Percentiles rank a stretch among this genome's conserved stretches.
Conservation (phyloP, 2,329 filamentous ascomycete genomes). For the Ceratocystis lukuohia region DNA sequence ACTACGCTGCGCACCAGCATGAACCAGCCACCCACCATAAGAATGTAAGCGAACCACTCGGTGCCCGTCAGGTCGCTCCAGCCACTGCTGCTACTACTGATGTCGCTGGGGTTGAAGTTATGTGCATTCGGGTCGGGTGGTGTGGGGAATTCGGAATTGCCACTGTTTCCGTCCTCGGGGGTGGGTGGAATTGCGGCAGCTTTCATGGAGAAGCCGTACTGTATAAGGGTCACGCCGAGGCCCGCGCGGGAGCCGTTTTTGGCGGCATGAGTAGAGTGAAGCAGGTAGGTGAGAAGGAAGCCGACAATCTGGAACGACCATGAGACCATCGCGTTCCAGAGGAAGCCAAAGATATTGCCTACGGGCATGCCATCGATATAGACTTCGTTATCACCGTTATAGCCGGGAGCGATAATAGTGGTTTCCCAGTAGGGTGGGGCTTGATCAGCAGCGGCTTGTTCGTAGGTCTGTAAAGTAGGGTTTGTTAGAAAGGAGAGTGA, state of each 20-base stretch:
- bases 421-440: constrained; percentile 99
- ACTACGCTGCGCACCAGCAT: constrained; percentile 87
- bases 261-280: constrained; percentile 94
- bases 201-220: constrained; percentile 96
- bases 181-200: constrained; percentile 36
- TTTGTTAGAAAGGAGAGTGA: constrained; percentile 25
- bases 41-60: constrained; percentile 79
- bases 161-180: constrained; percentile 32
- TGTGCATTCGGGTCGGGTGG: constrained; percentile 84
- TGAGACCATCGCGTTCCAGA: constrained; percentile 93
- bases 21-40: constrained; percentile 99
- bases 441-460: constrained; percentile 92
- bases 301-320: constrained; percentile 96
- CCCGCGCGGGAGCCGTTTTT: constrained; percentile 95
- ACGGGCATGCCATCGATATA: constrained; percentile 94
- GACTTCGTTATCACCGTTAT: constrained; percentile 83
- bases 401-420: constrained; percentile 84
- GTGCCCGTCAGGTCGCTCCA: constrained; percentile 51
- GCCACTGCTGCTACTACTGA: constrained; percentile 34
- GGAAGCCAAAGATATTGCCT: constrained; percentile 71
- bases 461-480: constrained; percentile 57
- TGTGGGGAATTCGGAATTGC: constrained; percentile 46
- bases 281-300: constrained; percentile 92
- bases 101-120: constrained; percentile 64
- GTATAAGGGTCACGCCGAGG: constrained; percentile 85